phyloP scores from a whole-genome alignment of 257 asterid species.

The Hygrophila difformis region DNA sequence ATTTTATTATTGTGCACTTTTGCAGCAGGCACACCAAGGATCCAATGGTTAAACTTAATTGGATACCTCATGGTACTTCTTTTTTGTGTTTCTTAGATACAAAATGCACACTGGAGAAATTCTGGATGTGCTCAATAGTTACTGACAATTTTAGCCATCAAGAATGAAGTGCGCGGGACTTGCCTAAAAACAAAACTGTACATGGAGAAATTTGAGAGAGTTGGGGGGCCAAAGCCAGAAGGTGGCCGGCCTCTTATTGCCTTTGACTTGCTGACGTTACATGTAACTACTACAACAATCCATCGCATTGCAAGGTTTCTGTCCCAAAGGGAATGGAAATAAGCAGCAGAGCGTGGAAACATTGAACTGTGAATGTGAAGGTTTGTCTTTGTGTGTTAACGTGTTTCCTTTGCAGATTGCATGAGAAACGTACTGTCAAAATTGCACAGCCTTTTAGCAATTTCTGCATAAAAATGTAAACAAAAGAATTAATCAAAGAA shows the following conservation, averaged over 20 bases:
- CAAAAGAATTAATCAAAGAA: too few relatives aligned
- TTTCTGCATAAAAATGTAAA: too few relatives aligned
- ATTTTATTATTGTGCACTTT: background rate
- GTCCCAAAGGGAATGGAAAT: constrained; percentile 29
- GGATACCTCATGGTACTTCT: constrained; percentile 16
- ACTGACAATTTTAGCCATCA: constrained; percentile 15
- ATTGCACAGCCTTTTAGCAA: too few relatives aligned
- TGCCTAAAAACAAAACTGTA: constrained; percentile 4
- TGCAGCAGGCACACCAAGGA: constrained; percentile 23
- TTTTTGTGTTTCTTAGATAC: too few relatives aligned
- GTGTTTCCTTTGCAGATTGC: constrained; percentile 25
- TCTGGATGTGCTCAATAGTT: background rate
- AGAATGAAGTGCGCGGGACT: background rate
- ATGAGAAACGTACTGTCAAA: too few relatives aligned
- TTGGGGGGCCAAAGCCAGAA: constrained; percentile 43
- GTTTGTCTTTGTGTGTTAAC: too few relatives aligned
- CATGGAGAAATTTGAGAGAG: constrained; percentile 11
- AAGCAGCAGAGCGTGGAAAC: background rate
- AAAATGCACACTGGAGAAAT: background rate
- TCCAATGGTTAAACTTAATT: constrained; percentile 14
- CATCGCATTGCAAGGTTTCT: constrained; percentile 9
- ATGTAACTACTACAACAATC: constrained; percentile 5
- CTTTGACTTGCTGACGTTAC: constrained; percentile 7
- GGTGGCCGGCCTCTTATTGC: constrained; percentile 37
- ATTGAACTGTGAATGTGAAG: too few relatives aligned